These are phyloP conservation scores for Emericellopsis terricola DNA, from an alignment of 495 filamentous ascomycete genomes.

Conservation along the genomic window DNA sequence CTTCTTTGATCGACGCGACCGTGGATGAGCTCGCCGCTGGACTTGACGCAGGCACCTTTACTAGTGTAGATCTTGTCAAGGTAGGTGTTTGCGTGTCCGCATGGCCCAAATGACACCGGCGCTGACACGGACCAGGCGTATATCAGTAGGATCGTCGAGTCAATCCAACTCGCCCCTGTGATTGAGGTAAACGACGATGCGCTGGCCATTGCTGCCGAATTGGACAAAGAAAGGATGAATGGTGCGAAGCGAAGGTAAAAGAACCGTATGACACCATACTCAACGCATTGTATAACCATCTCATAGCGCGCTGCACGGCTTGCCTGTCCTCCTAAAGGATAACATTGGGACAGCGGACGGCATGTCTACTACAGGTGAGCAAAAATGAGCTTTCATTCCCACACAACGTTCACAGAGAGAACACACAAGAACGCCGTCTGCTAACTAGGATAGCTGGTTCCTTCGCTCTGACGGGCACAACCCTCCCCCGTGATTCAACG, in stretches of 20 bases:
- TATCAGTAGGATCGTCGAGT: conserved; percentile 29
- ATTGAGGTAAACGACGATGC: conserved; percentile 26
- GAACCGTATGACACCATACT: background rate
- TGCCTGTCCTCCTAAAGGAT: conserved; percentile 19
- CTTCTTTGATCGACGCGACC: conserved; percentile 26
- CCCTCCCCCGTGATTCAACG: conserved; percentile 19
- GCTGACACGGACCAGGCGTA: conserved; percentile 14
- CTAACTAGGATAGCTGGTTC: conserved; percentile 25
- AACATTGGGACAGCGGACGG: conserved; percentile 15
- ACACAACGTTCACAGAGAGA: background rate
- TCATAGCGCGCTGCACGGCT: conserved; percentile 14
- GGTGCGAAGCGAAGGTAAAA: conserved; percentile 1
- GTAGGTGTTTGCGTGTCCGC: conserved; percentile 1
- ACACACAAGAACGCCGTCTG: background rate
- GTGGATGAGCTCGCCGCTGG: conserved; percentile 30
- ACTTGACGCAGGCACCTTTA: conserved; percentile 26
- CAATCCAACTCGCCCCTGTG: conserved; percentile 25
- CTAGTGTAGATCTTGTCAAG: conserved; percentile 37
- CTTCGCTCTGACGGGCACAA: conserved; percentile 26
- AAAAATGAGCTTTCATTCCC: background rate
- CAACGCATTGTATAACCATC: background rate
- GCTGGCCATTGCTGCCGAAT: conserved; percentile 10
- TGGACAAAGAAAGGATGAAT: conserved; percentile 14
- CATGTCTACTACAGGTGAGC: conserved; percentile 5
- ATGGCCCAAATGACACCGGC: background rate